phyloP scores from a whole-genome alignment of 164 flowering plant genomes.

The Umbilicus rupestris region DNA sequence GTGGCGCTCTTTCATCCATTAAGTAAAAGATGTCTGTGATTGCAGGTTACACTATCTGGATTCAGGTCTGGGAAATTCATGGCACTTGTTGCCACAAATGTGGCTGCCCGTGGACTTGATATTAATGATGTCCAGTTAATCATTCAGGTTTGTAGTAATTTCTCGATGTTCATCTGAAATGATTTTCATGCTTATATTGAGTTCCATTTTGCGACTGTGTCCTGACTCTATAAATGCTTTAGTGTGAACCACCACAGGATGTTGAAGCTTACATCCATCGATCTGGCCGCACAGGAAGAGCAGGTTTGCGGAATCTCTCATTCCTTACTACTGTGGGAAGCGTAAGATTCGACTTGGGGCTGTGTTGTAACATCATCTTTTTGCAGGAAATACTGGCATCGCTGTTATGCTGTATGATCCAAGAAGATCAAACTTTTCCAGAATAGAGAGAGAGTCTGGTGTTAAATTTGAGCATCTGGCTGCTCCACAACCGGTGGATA shows the following conservation, averaged over 20 bases:
- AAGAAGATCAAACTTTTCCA: constrained; percentile 52
- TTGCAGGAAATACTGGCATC: constrained; percentile 73
- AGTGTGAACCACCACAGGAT: constrained; percentile 98
- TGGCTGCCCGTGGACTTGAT: constrained; percentile 93
- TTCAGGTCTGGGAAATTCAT: constrained; percentile 81
- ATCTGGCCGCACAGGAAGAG: constrained; percentile 98
- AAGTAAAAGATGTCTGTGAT: neutral
- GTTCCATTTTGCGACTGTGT: too few species aligned
- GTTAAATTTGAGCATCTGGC: constrained; percentile 41
- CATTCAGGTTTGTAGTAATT: constrained; percentile 53
- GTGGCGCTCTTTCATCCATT: neutral
- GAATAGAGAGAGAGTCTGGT: constrained; percentile 80
- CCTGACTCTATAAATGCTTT: constrained; percentile 9
- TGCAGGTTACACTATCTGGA: constrained; percentile 76
- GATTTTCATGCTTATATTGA: neutral
- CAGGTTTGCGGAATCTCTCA: constrained; percentile 54
- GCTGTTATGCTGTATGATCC: constrained; percentile 95
- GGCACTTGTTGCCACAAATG: constrained; percentile 89
- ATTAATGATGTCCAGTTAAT: constrained; percentile 91
- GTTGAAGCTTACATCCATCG: constrained; percentile 97
- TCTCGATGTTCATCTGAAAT: neutral
- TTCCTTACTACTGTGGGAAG: neutral
- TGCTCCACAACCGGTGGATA: constrained; percentile 1
- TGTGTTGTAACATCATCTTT: constrained; percentile 1
- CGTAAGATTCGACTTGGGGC: neutral